phyloP scores from a whole-genome alignment of 768 basidiomycete species.

The Daedaleopsis nitida region DNA sequence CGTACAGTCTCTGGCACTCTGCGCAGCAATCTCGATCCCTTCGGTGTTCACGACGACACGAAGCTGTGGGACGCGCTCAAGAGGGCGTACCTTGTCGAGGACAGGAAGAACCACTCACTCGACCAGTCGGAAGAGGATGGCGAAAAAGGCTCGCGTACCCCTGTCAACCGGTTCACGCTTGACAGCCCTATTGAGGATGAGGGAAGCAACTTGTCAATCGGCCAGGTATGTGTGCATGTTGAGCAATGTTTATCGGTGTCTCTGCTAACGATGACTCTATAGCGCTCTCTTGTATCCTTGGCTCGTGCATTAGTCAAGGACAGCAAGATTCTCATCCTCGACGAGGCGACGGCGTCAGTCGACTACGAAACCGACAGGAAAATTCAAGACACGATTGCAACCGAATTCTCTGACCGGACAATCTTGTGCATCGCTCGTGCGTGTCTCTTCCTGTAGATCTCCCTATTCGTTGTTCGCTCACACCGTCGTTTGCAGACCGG shows the following conservation, averaged over 20 bases:
- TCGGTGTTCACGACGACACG: constrained; percentile 77
- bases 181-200: constrained; percentile 87
- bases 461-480: not conserved
- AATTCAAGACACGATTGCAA: constrained; percentile 88
- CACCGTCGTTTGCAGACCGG: constrained; percentile 54
- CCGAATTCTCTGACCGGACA: constrained; percentile 82
- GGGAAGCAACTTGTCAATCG: constrained; percentile 81
- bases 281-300: constrained; percentile 80
- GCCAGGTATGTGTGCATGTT: constrained; percentile 43
- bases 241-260: not conserved
- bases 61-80: constrained; percentile 86
- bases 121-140: constrained; percentile 34
- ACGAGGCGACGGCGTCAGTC: constrained; percentile 92
- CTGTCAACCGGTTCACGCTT: constrained; percentile 65
- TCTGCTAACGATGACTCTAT: constrained; percentile 32
- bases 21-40: constrained; percentile 88
- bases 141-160: constrained; percentile 41
- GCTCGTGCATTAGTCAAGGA: constrained; percentile 90
- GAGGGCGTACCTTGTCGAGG: constrained; percentile 80
- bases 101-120: constrained; percentile 28
- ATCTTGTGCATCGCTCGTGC: constrained; percentile 85
- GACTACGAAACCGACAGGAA: constrained; percentile 89
- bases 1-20: constrained; percentile 74
- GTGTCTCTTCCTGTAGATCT: constrained; percentile 29
- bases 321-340: constrained; percentile 81